Evolutionary conservation across 2,329 filamentous ascomycete genomes (phyloP).

Genomic region (Neoascochyta sp.): DNA sequence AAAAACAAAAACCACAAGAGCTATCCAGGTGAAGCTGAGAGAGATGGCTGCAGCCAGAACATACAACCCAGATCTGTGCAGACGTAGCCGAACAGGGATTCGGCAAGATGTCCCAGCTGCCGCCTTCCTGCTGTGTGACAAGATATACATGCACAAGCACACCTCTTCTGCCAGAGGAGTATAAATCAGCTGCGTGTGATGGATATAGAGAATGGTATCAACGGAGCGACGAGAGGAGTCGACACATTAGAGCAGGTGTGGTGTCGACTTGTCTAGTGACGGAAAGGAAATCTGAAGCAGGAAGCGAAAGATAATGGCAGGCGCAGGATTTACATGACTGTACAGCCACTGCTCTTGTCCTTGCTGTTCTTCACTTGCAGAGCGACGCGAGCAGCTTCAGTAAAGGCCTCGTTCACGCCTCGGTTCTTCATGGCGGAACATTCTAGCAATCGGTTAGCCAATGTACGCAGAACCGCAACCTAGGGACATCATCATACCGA

Average conservation of each 20-base stretch:
- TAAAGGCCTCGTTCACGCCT: conserved; percentile 97
- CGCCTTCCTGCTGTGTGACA: conserved; percentile 1
- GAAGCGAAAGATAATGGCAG: conserved; percentile 4
- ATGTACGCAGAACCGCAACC: no score
- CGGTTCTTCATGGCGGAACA: conserved; percentile 98
- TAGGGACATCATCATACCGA: conserved; percentile 59
- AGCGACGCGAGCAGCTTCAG: conserved; percentile 92
- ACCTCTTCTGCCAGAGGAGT: conserved; percentile 2
- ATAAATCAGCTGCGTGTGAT: conserved; percentile 6
- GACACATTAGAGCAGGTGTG: conserved; percentile 2
- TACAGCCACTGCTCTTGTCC: conserved; percentile 45
- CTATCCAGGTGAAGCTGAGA: conserved; percentile 8
- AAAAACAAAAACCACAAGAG: conserved; percentile 6
- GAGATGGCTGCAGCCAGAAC: neutral
- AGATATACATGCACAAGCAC: neutral
- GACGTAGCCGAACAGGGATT: neutral
- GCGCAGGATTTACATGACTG: conserved; percentile 26
- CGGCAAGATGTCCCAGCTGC: neutral
- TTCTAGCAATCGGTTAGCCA: conserved; percentile 53
- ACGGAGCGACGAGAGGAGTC: conserved; percentile 4
- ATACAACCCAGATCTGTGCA: neutral
- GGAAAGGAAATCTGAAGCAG: neutral
- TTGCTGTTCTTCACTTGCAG: conserved; percentile 56
- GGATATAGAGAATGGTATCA: conserved; percentile 12
- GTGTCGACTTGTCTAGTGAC: conserved; percentile 2